phyloP scores from a whole-genome alignment of 2,329 filamentous ascomycete species.

The Plectosphaerella sp. region DNA sequence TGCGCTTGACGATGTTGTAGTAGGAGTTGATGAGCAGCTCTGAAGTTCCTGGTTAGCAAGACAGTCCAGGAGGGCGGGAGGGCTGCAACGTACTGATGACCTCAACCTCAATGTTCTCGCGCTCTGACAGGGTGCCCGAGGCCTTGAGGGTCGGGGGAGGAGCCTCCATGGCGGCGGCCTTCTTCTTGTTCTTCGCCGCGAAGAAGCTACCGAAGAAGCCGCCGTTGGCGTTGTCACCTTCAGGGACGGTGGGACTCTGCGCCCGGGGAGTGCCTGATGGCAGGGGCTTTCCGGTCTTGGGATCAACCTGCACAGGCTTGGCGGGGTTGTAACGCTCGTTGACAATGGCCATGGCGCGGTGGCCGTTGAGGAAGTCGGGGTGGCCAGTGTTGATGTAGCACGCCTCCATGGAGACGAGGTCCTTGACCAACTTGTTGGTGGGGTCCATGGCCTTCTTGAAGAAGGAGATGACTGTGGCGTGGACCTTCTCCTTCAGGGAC shows the following conservation, averaged over 20 bases:
- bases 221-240: slow-evolving; percentile 50
- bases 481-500: slow-evolving; percentile 93
- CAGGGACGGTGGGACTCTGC: slow-evolving; percentile 65
- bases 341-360: slow-evolving; percentile 96
- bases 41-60: slow-evolving; percentile 27
- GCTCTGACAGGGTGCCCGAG: slow-evolving; percentile 87
- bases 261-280: slow-evolving; percentile 66
- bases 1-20: slow-evolving; percentile 96
- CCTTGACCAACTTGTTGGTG: slow-evolving; percentile 92
- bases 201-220: slow-evolving; percentile 99
- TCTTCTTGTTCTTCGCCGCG: slow-evolving; percentile 99
- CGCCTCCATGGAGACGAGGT: slow-evolving; percentile 91
- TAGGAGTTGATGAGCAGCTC: slow-evolving; percentile 95
- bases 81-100: slow-evolving; percentile 75
- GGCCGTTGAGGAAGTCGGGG: slow-evolving; percentile 94
- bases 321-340: slow-evolving; percentile 80
- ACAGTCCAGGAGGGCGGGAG: not conserved
- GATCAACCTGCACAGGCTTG: slow-evolving; percentile 92
- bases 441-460: slow-evolving; percentile 99
- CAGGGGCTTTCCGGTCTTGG: slow-evolving; percentile 96
- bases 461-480: slow-evolving; percentile 84
- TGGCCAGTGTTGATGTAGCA: slow-evolving; percentile 99
- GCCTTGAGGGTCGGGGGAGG: slow-evolving; percentile 92
- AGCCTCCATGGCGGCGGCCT: slow-evolving; percentile 98
- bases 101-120: slow-evolving; percentile 93